phyloP scores from a whole-genome alignment of 176 grass and related monocot species.

The Coix lacrymajobi region DNA sequence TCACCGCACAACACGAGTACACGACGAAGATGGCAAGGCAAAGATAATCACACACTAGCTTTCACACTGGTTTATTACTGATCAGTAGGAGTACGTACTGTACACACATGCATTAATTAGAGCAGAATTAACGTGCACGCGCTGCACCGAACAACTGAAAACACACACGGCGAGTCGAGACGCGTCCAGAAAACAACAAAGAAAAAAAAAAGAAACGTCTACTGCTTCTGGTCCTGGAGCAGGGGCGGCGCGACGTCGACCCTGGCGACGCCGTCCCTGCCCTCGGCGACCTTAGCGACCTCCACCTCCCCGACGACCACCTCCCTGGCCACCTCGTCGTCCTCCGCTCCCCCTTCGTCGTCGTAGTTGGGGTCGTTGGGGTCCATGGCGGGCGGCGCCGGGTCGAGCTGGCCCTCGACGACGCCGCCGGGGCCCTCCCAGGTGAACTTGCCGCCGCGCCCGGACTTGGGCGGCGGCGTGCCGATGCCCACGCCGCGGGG shows the following conservation, averaged over 20 bases:
- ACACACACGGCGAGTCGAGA: neutral
- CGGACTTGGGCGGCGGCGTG: constrained; percentile 57
- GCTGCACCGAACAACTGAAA: neutral
- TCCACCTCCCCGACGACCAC: constrained; percentile 52
- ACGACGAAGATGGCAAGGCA: too few relatives aligned
- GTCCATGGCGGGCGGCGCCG: constrained; percentile 54
- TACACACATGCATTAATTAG: neutral
- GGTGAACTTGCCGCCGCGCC: constrained; percentile 81
- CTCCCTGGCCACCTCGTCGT: constrained; percentile 23
- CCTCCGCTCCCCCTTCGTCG: neutral
- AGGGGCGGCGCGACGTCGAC: constrained; percentile 49
- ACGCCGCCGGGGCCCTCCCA: constrained; percentile 67
- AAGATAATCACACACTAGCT: neutral
- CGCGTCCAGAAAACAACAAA: neutral
- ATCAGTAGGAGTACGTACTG: neutral
- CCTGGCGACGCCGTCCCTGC: constrained; percentile 49
- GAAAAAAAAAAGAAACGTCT: neutral
- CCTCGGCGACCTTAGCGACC: constrained; percentile 61
- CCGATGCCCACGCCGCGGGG: constrained; percentile 56
- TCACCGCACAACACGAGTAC: too few relatives aligned
- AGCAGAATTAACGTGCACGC: neutral
- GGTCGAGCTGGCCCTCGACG: constrained; percentile 43
- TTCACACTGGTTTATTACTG: neutral
- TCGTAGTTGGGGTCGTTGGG: constrained; percentile 79
- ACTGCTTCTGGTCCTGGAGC: constrained; percentile 1